These are phyloP conservation scores for Truncatella angustata DNA, from an alignment of 2,329 filamentous ascomycete genomes.

Conservation along the genomic window DNA sequence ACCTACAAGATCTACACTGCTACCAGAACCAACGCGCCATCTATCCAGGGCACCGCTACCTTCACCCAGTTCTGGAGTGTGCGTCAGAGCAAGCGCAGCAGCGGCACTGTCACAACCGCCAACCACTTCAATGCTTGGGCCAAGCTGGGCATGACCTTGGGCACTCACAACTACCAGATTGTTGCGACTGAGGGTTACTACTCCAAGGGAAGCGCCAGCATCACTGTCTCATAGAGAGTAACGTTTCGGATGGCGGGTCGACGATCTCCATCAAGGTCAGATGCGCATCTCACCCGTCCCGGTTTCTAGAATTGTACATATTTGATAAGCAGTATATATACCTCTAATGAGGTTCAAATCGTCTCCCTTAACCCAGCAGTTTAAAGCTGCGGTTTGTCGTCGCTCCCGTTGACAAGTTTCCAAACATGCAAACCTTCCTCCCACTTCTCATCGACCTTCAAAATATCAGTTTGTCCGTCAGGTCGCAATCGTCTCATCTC, in stretches of 20 bases:
- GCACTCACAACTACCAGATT: constrained; percentile 31
- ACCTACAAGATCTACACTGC: constrained; percentile 34
- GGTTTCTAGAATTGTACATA: constrained; percentile 9
- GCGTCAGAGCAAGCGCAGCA: constrained; percentile 40
- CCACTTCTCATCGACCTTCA: constrained; percentile 8
- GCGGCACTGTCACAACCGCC: constrained; percentile 26
- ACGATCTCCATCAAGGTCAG: not conserved
- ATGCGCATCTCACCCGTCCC: no score
- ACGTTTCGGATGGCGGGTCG: not conserved
- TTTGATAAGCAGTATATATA: not conserved
- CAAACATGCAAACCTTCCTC: constrained; percentile 13
- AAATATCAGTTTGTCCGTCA: constrained; percentile 11
- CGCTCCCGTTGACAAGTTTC: constrained; percentile 9
- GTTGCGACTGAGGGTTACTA: constrained; percentile 36
- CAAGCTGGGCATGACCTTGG: constrained; percentile 23
- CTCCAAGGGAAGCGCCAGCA: constrained; percentile 40
- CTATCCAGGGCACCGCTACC: constrained; percentile 44
- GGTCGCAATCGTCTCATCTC: constrained; percentile 5
- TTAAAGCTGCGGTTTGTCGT: not conserved
- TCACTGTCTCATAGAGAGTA: constrained; percentile 11
- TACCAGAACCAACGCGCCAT: constrained; percentile 37
- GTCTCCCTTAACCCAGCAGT: no score
- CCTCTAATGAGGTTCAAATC: no score
- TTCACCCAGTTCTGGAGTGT: constrained; percentile 53
- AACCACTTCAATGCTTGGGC: constrained; percentile 32